Percentiles rank a stretch among this genome's conserved stretches.
These are phyloP conservation scores for Lactarius evosmus DNA, from an alignment of 768 basidiomycete species.

Conservation along the genomic window DNA sequence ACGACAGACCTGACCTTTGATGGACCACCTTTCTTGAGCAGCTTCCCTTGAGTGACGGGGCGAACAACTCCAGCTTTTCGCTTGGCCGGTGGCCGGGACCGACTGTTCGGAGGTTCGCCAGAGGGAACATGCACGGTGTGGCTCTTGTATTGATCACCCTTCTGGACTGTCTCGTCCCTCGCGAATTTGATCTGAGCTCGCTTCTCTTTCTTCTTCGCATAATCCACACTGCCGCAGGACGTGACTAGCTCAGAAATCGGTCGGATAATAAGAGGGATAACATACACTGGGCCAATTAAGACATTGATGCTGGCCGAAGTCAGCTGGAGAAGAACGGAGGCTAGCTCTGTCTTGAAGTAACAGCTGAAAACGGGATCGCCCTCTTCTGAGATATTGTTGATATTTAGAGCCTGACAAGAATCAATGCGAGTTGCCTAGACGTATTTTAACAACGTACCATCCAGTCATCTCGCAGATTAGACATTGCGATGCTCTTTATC, in stretches of 20 bases:
- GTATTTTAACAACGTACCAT: constrained; percentile 50
- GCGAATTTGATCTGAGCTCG: constrained; percentile 78
- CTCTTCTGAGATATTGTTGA: constrained; percentile 72
- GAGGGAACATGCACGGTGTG: constrained; percentile 84
- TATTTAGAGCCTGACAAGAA: constrained; percentile 68
- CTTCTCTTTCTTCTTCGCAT: constrained; percentile 97
- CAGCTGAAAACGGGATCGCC: constrained; percentile 92
- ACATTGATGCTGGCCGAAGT: constrained; percentile 76
- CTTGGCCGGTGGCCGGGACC: constrained; percentile 80
- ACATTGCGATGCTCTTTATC: constrained; percentile 83
- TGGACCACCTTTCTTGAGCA: constrained; percentile 74
- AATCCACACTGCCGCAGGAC: constrained; percentile 67
- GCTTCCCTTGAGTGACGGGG: constrained; percentile 82
- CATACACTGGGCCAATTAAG: constrained; percentile 74
- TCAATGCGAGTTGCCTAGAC: not conserved
- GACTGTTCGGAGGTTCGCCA: constrained; percentile 80
- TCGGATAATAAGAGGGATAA: constrained; percentile 21
- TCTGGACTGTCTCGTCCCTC: constrained; percentile 81
- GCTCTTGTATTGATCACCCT: constrained; percentile 89
- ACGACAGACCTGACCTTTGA: constrained; percentile 38
- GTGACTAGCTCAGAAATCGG: constrained; percentile 2
- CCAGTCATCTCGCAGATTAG: constrained; percentile 93
- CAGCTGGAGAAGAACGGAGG: constrained; percentile 73
- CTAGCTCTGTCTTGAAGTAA: constrained; percentile 93
- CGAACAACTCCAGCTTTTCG: constrained; percentile 83